Evolutionary conservation across 1,139 yeast species (phyloP).

Genomic region (Hansenula lynferdii): DNA sequence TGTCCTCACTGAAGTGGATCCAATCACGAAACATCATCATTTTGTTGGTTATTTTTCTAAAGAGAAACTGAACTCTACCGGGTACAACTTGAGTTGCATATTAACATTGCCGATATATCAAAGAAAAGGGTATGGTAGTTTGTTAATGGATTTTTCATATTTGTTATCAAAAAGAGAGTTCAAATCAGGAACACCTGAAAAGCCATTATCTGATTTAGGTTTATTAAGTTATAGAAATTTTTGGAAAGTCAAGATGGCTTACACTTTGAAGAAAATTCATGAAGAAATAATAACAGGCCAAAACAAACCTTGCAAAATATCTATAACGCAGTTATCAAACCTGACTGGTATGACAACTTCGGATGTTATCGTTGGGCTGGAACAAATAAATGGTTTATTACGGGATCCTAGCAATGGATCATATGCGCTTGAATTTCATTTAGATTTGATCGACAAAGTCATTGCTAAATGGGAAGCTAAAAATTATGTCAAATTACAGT

Average conservation of each 20-base stretch:
- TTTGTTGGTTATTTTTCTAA: conserved; percentile 94
- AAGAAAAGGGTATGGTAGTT: conserved; percentile 83
- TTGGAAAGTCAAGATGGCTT: conserved; percentile 72
- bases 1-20: conserved; percentile 69
- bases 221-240: conserved; percentile 79
- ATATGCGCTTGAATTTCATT: conserved; percentile 54
- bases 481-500: conserved; percentile 46
- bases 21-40: conserved; percentile 48
- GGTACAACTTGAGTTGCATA: conserved; percentile 85
- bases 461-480: conserved; percentile 54
- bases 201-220: conserved; percentile 87
- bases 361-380: conserved; percentile 84
- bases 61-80: conserved; percentile 71
- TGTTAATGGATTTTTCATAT: conserved; percentile 87
- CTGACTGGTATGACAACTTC: conserved; percentile 84
- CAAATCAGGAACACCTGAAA: conserved; percentile 89
- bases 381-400: conserved; percentile 61
- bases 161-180: conserved; percentile 69
- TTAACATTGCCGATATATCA: conserved; percentile 86
- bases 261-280: conserved; percentile 34
- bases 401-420: conserved; percentile 30
- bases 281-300: conserved; percentile 12
- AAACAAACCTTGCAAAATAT: conserved; percentile 27
- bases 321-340: conserved; percentile 58
- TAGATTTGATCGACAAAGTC: conserved; percentile 37